Conservation (phyloP, 2,329 filamentous ascomycete species). For the Aurifilum marmelostoma region DNA sequence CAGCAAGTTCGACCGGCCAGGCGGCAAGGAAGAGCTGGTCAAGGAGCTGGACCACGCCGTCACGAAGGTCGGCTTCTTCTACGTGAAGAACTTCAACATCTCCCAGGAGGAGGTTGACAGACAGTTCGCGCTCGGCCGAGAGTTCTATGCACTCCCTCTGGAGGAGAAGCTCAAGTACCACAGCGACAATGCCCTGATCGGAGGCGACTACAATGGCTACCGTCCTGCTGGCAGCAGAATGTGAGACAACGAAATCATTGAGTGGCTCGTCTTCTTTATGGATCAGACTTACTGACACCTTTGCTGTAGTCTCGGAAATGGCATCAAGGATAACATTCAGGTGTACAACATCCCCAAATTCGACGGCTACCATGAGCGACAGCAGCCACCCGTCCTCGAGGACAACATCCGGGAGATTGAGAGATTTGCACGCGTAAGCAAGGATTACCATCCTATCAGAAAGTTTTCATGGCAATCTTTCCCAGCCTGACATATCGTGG, state of each 20-base stretch:
- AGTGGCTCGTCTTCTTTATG: neutral
- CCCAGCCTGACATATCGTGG: conserved; percentile 33
- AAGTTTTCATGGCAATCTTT: conserved; percentile 10
- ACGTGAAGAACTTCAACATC: conserved; percentile 65
- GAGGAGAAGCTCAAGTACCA: conserved; percentile 63
- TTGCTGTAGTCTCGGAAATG: conserved; percentile 30
- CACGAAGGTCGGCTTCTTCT: conserved; percentile 54
- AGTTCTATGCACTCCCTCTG: conserved; percentile 55
- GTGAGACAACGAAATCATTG: conserved; percentile 16
- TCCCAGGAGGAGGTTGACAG: conserved; percentile 59
- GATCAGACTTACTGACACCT: neutral
- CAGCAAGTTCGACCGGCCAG: conserved; percentile 38
- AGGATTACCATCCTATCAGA: no score
- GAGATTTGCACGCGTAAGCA: conserved; percentile 44
- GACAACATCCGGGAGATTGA: conserved; percentile 60
- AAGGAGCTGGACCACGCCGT: conserved; percentile 40
- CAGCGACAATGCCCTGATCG: conserved; percentile 46
- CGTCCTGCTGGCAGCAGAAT: conserved; percentile 48
- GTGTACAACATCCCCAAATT: conserved; percentile 45
- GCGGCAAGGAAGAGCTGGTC: conserved; percentile 39
- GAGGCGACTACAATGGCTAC: conserved; percentile 61
- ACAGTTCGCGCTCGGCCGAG: conserved; percentile 62
- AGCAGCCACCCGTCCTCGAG: conserved; percentile 48
- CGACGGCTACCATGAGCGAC: conserved; percentile 38
- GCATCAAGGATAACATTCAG: conserved; percentile 45